Conservation (phyloP, 1,284 basidiomycete genomes). For the Hymenochaete sp. region DNA sequence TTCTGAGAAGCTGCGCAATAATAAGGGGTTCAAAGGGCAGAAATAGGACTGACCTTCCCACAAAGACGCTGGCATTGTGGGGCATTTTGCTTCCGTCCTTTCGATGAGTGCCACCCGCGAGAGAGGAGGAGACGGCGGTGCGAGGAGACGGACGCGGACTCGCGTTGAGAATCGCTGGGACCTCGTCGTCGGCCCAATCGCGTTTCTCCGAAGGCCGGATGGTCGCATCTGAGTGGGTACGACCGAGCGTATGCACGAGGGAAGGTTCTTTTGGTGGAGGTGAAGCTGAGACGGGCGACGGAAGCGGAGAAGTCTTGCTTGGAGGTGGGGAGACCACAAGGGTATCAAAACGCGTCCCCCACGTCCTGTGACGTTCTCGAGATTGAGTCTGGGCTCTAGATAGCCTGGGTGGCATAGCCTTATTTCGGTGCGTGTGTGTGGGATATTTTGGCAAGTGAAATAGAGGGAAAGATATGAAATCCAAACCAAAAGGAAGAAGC, state of each 20-base stretch:
- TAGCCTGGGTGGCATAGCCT: no score
- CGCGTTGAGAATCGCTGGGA: conserved; percentile 23
- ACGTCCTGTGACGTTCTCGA: conserved; percentile 32
- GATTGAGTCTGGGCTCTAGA: neutral
- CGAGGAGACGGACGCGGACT: no score
- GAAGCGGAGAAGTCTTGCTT: conserved; percentile 18
- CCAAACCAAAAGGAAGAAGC: conserved; percentile 21
- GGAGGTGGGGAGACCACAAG: conserved; percentile 28
- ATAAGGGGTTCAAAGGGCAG: conserved; percentile 15
- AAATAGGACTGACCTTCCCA: conserved; percentile 50
- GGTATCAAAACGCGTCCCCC: conserved; percentile 66
- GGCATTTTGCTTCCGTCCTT: conserved; percentile 38
- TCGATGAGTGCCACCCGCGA: conserved; percentile 7
- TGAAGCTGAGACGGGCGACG: conserved; percentile 19
- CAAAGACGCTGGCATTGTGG: conserved; percentile 71
- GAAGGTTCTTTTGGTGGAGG: conserved; percentile 4
- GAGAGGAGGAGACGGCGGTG: neutral
- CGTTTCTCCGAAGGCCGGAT: conserved; percentile 6
- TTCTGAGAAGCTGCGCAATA: neutral
- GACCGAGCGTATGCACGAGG: conserved; percentile 1
- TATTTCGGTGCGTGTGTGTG: no score
- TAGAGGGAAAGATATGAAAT: conserved; percentile 21
- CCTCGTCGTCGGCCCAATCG: conserved; percentile 22
- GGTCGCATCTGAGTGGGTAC: conserved; percentile 2
- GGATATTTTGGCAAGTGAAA: no score